Evolutionary conservation across 305 asterid species (phyloP), one percentile per base, ranked within the genome.

Genomic region (Solanum aculeatissimum): DNA sequence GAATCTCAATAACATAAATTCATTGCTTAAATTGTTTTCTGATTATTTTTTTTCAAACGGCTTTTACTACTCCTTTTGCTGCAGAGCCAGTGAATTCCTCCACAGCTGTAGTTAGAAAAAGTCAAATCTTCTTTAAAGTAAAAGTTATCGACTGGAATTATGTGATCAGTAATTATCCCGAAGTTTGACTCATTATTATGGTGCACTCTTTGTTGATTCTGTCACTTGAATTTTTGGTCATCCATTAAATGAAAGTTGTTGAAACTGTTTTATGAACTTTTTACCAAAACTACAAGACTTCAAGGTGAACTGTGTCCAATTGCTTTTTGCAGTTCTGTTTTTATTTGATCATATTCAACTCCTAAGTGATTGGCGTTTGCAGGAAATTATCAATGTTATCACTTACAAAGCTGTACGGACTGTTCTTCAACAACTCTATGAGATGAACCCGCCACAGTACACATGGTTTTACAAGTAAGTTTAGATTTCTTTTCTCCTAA

Each of bases 351-450:
- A 77, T 49, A 49, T 49, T 49, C 16, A 77, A 29, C 82, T 27
- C 45, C 43, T 49, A 27, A 10, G 65, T 77, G 45, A 77, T 7
- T 42, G 65, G n/a, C 27, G 9, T 78, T 87, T 87, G 88, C 89
- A 92, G 97, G 90, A 89, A 78, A 88, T 93, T 21, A 82, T 93
- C 74, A 90, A 91, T 82, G 85, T 84, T 85, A 83, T 93, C 86
- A 92, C 97, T 3, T 90, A 84, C 51, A 93, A 93, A 86, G 97
- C 95, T 74, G 94, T 91, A 19, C 91, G 88, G 87, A 93, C 97
- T 51, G 97, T 93, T 83, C 92, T 93, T 60, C 86, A 86, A 74
- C 97, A 92, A 91, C 95, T 93, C 69, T 92, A 92, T 82, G 97
- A 93, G 87, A 83, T 93, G 94, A 92, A 93, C 72, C 95, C 95